Evolutionary conservation across 345 rosid species (phyloP).

Genomic region (Populus nigra): DNA sequence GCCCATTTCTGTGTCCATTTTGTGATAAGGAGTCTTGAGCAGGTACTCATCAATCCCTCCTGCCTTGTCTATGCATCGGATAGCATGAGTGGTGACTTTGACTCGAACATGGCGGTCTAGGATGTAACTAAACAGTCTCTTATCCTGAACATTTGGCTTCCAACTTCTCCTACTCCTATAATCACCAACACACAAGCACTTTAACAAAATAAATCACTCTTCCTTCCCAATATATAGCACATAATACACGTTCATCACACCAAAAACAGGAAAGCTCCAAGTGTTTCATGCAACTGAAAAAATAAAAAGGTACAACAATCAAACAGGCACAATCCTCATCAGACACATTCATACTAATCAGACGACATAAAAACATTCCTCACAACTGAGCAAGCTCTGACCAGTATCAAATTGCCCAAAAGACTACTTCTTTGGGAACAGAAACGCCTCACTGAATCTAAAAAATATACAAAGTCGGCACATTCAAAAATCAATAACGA

Average conservation of each 20-base stretch:
- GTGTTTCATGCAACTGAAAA: background rate
- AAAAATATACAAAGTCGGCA: too few species aligned
- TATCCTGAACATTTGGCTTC: constrained; percentile 94
- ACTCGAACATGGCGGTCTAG: constrained; percentile 82
- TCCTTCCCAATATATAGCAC: constrained; percentile 7
- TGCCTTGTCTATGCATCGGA: constrained; percentile 96
- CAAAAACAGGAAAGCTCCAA: background rate
- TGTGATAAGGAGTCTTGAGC: constrained; percentile 86
- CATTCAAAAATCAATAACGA: too few species aligned
- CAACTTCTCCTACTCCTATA: constrained; percentile 73
- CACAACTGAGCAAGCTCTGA: too few species aligned
- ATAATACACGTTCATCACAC: background rate
- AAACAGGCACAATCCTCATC: too few species aligned
- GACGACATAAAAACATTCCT: too few species aligned
- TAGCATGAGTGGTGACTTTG: constrained; percentile 89
- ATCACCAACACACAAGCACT: constrained; percentile 11
- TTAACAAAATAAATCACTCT: background rate
- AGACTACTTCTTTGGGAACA: too few species aligned
- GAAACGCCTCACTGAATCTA: too few species aligned
- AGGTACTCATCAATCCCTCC: constrained; percentile 98
- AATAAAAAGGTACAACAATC: background rate
- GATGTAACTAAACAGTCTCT: constrained; percentile 88
- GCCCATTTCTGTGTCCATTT: constrained; percentile 94
- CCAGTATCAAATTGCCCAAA: too few species aligned
- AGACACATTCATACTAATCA: background rate